Base-by-base conservation (phyloP, 2,329 filamentous ascomycete genomes). In the Botrytis medusae region DNA sequence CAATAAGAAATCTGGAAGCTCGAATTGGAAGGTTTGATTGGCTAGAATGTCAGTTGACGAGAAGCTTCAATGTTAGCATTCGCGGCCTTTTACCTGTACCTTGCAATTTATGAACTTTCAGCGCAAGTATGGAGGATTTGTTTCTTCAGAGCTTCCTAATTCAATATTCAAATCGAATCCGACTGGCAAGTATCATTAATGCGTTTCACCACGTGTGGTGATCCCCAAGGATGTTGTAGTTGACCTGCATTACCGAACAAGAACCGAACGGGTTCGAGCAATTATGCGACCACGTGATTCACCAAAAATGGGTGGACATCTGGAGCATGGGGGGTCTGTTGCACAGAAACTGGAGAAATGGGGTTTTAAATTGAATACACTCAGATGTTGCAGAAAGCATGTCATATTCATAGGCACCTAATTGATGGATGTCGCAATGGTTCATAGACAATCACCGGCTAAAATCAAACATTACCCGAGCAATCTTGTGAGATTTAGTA, bases 401-500 rank as follows among this genome's bases (percentile, higher is more conserved):
- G 7, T 6, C 40, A 57, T 42, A 29, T 18, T 12, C 16, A 18
- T 12, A 51, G 25, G 22, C 3, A 22, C 4, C 10, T 32, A 42
- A 32, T 42, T 32, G 25, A 54, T 4, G 14, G 32, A 42, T 22
- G 20, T 20, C 18, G 32, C 10, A 29, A 34, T 63, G n/a, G 2
- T 64, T n/a, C 32, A 51, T 14, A 42, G 32, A 25, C 9, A n/a
- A 42, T 32, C n/a, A 44, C 20, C 12, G 3, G 16, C 54, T 20
- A 44, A 44, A 65, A 65, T 25, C 20, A 64, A 40, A 57, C 34
- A 1, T 40, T 71, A 14, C 44, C 64, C 62, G 57, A 60, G 37
- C n/a, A 54, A 62, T 69, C 48, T 72, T 75, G 77, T 78, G 74
- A 72, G 76, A 71, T 76, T 79, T 72, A 72, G 75, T 76, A 74